phyloP scores from a whole-genome alignment of 192 early-diverging fungal species.

The Pilobolus umbonatus region DNA sequence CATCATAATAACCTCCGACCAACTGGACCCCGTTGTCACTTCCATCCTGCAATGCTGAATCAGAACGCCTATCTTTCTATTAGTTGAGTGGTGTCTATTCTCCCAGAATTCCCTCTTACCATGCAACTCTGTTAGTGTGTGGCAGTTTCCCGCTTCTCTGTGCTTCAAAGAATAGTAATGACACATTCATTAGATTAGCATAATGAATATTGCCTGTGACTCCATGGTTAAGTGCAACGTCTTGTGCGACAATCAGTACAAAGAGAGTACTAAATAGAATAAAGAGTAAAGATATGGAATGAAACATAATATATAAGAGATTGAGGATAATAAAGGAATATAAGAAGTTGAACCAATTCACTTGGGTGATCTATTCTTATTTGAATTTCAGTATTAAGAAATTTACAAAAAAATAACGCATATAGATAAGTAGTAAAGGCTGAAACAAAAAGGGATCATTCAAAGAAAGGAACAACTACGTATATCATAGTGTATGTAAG shows the following conservation, averaged over 20 bases:
- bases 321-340: neutral
- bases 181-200: slow-evolving; percentile 35
- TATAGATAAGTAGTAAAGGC: too few relatives aligned
- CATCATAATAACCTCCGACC: slow-evolving; percentile 35
- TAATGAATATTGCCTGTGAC: slow-evolving; percentile 29
- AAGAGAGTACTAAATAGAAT: neutral
- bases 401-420: too few relatives aligned
- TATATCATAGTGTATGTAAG: too few relatives aligned
- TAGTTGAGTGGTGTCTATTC: too few relatives aligned
- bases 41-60: slow-evolving; percentile 32
- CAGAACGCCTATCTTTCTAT: slow-evolving; percentile 28
- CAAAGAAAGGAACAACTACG: too few relatives aligned
- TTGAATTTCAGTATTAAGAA: too few relatives aligned
- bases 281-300: neutral
- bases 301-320: neutral
- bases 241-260: too few relatives aligned
- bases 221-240: too few relatives aligned
- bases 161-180: slow-evolving; percentile 52
- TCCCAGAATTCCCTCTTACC: slow-evolving; percentile 43
- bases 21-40: slow-evolving; percentile 28
- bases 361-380: too few relatives aligned
- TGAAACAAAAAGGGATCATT: too few relatives aligned
- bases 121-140: slow-evolving; percentile 44
- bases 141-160: slow-evolving; percentile 48
- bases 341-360: slow-evolving; percentile 5